Base-by-base conservation (phyloP, 257 asterid genomes). In the Petrea volubilis region DNA sequence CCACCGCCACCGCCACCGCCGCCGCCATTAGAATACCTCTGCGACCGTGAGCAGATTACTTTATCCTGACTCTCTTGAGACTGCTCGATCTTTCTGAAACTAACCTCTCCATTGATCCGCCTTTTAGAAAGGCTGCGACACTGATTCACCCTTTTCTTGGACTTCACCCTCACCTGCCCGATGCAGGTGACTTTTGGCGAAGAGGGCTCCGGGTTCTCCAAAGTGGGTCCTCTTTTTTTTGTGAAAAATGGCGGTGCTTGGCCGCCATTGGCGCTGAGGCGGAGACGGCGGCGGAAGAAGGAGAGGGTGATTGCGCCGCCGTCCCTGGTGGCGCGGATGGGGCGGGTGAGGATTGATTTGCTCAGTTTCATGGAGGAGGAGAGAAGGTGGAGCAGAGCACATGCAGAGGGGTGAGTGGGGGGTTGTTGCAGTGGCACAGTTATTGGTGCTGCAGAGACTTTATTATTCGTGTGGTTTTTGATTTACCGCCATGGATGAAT, bases 181-280 rank as follows among this genome's bases (percentile, higher is more conserved):
- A 92, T 92, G 81, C 96, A 92, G 27, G 98, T 92, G 5, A 92
- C 98, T 33, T 92, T 92, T 0, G 98, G 98, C 0, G 98, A 92
- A 71, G 96, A 83, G 1, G 96, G 98, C 53, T 90, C 98, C 0
- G 87, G 96, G 68, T 84, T 89, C 0, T 89, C 96, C 13, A 81
- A 86, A 0, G 72, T 84, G 43, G 78, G 70, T 12, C 90, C 94
- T 12, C 85, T 74, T 34, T 79, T 90, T 73, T 83, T 83, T 23
- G 77, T 67, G 78, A 87, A 80, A 78, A 86, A 80, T 13, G 92
- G 79, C 12, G 92, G 81, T 15, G 86, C 86, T 33, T 46, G 44
- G 15, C 88, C 89, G 6, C 86, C 89, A 20, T 83, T 86, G 27
- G 84, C 51, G 46, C 88, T 79, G 17, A 69, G 31, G 21, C 81